Conservation (phyloP, 345 rosid species). For the Populus simonii region DNA sequence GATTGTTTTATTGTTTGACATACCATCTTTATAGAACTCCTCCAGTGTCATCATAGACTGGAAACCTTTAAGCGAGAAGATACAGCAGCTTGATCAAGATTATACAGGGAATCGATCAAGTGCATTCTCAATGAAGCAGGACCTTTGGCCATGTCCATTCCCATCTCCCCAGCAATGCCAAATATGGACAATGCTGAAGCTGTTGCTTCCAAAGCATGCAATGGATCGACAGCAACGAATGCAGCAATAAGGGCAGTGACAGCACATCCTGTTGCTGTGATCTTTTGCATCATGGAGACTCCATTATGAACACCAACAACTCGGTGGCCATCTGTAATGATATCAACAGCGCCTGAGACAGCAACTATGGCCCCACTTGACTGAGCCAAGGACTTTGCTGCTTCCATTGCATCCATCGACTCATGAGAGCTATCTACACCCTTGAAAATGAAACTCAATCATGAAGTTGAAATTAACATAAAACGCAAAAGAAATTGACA, state of each 20-base stretch:
- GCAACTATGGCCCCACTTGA: slow-evolving; percentile 64
- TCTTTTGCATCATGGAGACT: slow-evolving; percentile 78
- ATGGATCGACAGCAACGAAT: slow-evolving; percentile 63
- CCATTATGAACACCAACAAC: slow-evolving; percentile 70
- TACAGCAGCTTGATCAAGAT: slow-evolving; percentile 53
- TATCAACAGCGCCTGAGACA: slow-evolving; percentile 74
- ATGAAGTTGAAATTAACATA: background rate
- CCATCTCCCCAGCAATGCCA: slow-evolving; percentile 83
- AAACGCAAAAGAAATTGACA: background rate
- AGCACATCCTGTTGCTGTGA: slow-evolving; percentile 85
- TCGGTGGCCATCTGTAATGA: slow-evolving; percentile 65
- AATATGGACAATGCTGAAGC: slow-evolving; percentile 73
- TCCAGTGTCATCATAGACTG: slow-evolving; percentile 18
- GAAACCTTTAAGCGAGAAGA: slow-evolving; percentile 45
- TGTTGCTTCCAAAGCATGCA: slow-evolving; percentile 63
- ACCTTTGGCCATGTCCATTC: slow-evolving; percentile 66
- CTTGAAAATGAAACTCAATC: slow-evolving; percentile 26
- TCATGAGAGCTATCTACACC: slow-evolving; percentile 79
- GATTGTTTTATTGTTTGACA: background rate
- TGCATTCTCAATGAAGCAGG: slow-evolving; percentile 82
- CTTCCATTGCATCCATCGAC: slow-evolving; percentile 74
- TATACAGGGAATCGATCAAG: slow-evolving; percentile 70
- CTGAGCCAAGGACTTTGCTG: slow-evolving; percentile 70
- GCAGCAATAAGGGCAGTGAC: slow-evolving; percentile 76
- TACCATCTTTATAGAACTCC: slow-evolving; percentile 6